Evolutionary conservation across 2,329 filamentous ascomycete species (phyloP), one percentile per base, ranked within the genome.

Genomic region (Talaromyces verruculosus): DNA sequence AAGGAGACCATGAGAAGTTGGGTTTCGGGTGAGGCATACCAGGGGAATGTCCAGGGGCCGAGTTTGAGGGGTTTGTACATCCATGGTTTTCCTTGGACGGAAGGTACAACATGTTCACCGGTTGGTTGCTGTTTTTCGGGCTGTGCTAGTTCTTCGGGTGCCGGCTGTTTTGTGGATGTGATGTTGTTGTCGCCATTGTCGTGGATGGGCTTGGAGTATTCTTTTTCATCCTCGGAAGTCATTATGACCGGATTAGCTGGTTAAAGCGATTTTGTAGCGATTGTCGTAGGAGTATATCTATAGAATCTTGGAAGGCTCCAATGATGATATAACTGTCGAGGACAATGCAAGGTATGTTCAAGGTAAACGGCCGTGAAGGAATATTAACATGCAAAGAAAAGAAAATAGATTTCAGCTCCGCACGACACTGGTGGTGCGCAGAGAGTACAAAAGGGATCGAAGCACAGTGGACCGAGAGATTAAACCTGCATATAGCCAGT

Each of bases 1-100:
- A 90, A 82, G 25, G 88, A 84, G 64, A 93, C 89, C 82, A 93
- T 85, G 68, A 90, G 72, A 41, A 93, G 83, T 79, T 93, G 91
- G 58, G 88, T 78, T 72, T 88, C 86, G 13, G 91, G 91, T 65
- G 90, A 91, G 25, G 91, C 91, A 76, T 90, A 93, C 84, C 88
- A 91, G 3, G 83, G 82, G 7, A 89, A 67, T 69, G 84, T 83
- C 66, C 79, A 78, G 60, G 81, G 79, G 19, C 84, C 83, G 65
- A 92, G 67, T 65, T 81, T 84, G 72, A 87, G 73, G 59, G 83
- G 81, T 73, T 85, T 87, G 83, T 93, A 92, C 79, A 88, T 89
- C 89, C 89, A 92, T 68, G 78, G 55, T 37, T 61, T 67, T 5
- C 65, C 65, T 19, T 58, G 10, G 30, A 49, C 65, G 15, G 63